Base-by-base conservation (phyloP, 352 stramenopile species). In the Phytophthora sojae region DNA sequence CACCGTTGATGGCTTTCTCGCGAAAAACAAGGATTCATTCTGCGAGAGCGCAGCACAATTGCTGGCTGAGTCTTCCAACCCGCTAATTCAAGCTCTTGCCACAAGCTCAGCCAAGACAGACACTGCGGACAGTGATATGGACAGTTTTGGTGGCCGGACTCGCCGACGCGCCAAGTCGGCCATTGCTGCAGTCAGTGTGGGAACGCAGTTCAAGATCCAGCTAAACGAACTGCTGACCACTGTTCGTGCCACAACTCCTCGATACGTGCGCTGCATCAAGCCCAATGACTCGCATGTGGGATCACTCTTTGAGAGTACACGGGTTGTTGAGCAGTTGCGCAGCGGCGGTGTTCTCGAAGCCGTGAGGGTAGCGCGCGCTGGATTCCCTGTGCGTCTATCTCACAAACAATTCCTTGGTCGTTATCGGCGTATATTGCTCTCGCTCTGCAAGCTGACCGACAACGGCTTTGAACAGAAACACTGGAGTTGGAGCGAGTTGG, bases 251-350 rank as follows among this genome's bases (percentile, higher is more conserved):
- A 99, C 97, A 6, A 89, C 92, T 25, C 97, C 97, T 45, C 97
- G 99, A 80, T 99, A 99, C 80, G 96, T 99, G 60, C 96, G 98
- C 62, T 99, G 98, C 75, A 92, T 99, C 42, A 99, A 99, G 73
- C 98, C 98, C 32, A 99, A 99, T 73, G 96, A 99, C 79, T 64
- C 42, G 1, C 91, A 92, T 57, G 67, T 79, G 30, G 64, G 75
- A n/a, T 81, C 80, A 2, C 49, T 76, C 21, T 99, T 99, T 67
- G 51, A 85, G 47, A 82, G 77, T 15, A 63, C 67, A 6, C 85
- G 89, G 39, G 85, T 96, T 11, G 82, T 96, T 7, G 90, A 97
- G 52, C 92, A 97, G 61, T 72, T 97, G 12, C 86, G 87, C 26
- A 95, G 89, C 57, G 90, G 88, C 9, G 92, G 92, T 29, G 92